Evolutionary conservation across 345 rosid species (phyloP).

Genomic region (Ailanthus altissimus): DNA sequence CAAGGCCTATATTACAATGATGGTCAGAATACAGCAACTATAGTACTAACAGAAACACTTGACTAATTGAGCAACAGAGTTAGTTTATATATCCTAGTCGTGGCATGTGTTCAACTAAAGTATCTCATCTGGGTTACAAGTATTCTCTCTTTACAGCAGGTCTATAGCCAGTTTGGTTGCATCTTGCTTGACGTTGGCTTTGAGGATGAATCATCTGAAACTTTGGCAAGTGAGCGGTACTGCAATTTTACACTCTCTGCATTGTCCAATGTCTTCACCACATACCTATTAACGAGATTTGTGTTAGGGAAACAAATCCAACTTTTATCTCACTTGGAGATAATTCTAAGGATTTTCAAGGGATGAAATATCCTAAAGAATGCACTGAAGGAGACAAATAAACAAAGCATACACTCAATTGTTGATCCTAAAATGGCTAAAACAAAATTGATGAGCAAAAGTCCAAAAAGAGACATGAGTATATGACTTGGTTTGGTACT

Average conservation of each 20-base stretch:
- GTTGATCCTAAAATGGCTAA: not conserved
- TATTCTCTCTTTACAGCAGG: constrained; percentile 10
- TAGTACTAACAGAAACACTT: not conserved
- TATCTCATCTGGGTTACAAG: not conserved
- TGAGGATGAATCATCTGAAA: constrained; percentile 44
- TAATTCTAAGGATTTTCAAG: not conserved
- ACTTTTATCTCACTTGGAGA: not conserved
- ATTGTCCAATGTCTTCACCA: constrained; percentile 88
- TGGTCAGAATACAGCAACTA: constrained; percentile 10
- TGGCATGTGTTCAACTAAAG: not conserved
- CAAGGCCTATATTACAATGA: constrained; percentile 26
- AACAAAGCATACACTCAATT: not conserved
- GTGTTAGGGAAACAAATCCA: not conserved
- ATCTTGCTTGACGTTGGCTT: constrained; percentile 51
- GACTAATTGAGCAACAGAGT: constrained; percentile 7
- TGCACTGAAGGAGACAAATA: not conserved
- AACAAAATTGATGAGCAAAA: not conserved
- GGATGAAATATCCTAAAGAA: not conserved
- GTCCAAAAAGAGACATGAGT: not conserved
- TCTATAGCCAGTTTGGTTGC: constrained; percentile 63
- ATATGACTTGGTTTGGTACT: not conserved
- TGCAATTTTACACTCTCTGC: constrained; percentile 90
- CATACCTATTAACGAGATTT: constrained; percentile 56
- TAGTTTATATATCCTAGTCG: constrained; percentile 14
- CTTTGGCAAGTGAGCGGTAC: constrained; percentile 83